Evolutionary conservation across 148 eudicot genomes (phyloP).

Genomic region (Camellia granthamiana): DNA sequence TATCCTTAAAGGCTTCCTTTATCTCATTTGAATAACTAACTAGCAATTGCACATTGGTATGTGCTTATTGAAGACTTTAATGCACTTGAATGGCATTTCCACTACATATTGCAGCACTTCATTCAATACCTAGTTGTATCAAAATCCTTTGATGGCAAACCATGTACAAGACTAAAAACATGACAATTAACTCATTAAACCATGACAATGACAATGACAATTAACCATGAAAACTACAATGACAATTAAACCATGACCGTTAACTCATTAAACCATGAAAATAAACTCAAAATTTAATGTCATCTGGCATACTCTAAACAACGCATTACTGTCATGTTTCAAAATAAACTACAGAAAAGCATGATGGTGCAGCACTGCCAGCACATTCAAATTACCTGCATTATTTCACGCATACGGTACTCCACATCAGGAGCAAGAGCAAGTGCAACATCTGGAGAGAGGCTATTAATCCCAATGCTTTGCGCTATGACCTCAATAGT

Average conservation of each 20-base stretch:
- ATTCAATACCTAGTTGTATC: background rate
- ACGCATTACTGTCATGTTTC: background rate
- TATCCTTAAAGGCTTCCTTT: too few species aligned
- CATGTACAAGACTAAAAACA: background rate
- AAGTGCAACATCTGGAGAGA: constrained; percentile 61
- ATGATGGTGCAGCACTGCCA: background rate
- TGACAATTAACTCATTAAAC: background rate
- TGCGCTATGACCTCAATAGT: constrained; percentile 69
- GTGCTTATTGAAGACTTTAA: background rate
- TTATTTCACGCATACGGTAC: constrained; percentile 75
- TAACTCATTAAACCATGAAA: background rate
- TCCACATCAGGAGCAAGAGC: constrained; percentile 80
- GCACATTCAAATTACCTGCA: constrained; percentile 43
- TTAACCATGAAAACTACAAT: too few species aligned
- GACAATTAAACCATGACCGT: background rate
- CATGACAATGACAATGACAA: too few species aligned
- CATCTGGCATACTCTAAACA: too few species aligned
- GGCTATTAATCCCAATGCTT: constrained; percentile 62
- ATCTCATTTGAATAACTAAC: too few species aligned
- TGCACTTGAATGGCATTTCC: background rate
- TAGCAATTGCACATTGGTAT: too few species aligned
- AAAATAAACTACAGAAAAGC: background rate
- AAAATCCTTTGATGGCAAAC: background rate
- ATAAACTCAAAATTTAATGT: too few species aligned
- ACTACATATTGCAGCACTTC: background rate